phyloP scores from a whole-genome alignment of 129 eudicot genomes.

The Ambrosia artemisiifolia region DNA sequence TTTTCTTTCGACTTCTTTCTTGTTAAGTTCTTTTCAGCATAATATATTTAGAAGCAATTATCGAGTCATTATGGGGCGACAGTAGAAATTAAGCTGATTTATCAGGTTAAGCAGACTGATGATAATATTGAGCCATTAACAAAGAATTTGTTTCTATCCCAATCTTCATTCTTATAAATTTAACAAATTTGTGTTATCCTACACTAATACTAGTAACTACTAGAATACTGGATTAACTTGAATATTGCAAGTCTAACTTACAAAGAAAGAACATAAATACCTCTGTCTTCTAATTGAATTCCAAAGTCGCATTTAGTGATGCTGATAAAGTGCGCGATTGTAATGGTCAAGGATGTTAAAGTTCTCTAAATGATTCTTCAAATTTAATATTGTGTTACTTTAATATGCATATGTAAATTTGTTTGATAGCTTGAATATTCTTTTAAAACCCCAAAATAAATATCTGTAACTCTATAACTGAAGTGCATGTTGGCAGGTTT shows the following conservation, averaged over 20 bases:
- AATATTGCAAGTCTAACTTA: not conserved
- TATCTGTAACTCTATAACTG: not conserved
- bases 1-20: too few relatives aligned
- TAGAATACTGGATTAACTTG: too few relatives aligned
- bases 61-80: too few relatives aligned
- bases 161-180: too few relatives aligned
- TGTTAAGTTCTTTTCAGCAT: too few relatives aligned
- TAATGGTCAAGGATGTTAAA: not conserved
- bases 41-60: too few relatives aligned
- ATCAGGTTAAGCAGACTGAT: too few relatives aligned
- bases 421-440: not conserved
- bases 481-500: slow-evolving; percentile 53
- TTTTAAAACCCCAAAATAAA: not conserved
- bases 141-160: too few relatives aligned
- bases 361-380: not conserved
- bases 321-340: not conserved
- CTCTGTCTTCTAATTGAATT: not conserved
- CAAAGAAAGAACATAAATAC: not conserved
- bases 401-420: not conserved
- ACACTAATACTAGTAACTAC: not conserved
- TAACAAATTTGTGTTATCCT: not conserved
- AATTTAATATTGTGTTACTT: not conserved
- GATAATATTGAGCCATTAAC: too few relatives aligned
- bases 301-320: not conserved
- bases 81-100: too few relatives aligned